Evolutionary conservation across 805 yeast genomes (phyloP), one percentile per base, ranked within the genome.

Genomic region (Candida maesae): DNA sequence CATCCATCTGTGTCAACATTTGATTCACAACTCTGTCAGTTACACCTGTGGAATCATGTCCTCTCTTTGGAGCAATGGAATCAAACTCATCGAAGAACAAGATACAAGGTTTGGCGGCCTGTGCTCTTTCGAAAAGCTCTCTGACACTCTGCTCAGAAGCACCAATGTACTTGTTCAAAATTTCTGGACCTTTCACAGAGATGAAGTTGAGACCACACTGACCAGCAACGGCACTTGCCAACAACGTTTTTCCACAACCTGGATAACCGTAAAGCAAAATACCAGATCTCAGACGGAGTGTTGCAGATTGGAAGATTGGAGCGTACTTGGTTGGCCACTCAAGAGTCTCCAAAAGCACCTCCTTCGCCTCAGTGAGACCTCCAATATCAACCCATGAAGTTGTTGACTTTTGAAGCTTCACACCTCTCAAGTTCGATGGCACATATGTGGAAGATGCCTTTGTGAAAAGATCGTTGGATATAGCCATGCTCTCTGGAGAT

Each of bases 281-380:
- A 37, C 99, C 99, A 0, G 96, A 87, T 53, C 98, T 73, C 38
- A 91, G 68, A 41, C 98, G 67, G 38, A 91, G 66, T 0, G 98
- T 95, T 55, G 95, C 87, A 46, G 78, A 79, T 14, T 82, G 81
- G 63, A 93, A 91, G n/a, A 91, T 87, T 6, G 97, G 96, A 0
- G 96, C 95, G 58, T 91, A 91, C 54, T 82, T 88, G 1, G 95
- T 87, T 2, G 99, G 99, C 97, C 97, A 91, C 56, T 93, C 98
- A 25, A 91, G 65, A 0, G 98, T 93, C 58, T 91, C 98, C 38
- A 88, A 61, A 9, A 91, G 64, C 0, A 87, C 67, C 9, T 74
- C 68, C 56, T 91, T 91, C 2, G 95, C 93, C 13, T 79, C 83
- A 15, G 65, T 65, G 40, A 91, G 66, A 0, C 97, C 99, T 6